These are phyloP conservation scores for Pleurotus salmoneostramineus DNA, from an alignment of 768 basidiomycete species.

Conservation along the genomic window DNA sequence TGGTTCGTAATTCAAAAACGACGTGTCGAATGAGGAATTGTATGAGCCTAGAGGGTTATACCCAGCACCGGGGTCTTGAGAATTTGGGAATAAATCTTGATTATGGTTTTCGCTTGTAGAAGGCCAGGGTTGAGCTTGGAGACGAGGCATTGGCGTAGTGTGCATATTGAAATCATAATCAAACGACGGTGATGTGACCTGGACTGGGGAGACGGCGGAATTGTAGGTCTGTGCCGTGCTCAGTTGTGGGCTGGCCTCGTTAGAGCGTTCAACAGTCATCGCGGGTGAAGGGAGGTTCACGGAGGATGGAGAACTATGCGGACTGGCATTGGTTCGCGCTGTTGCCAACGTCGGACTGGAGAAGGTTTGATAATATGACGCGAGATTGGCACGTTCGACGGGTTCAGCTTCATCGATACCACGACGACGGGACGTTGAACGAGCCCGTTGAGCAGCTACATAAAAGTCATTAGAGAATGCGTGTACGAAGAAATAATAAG, in stretches of 20 bases:
- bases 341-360: conserved; percentile 46
- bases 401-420: conserved; percentile 64
- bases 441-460: conserved; percentile 58
- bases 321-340: conserved; percentile 40
- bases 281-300: conserved; percentile 69
- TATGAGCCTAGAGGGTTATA: conserved; percentile 44
- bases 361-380: conserved; percentile 51
- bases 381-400: conserved; percentile 35
- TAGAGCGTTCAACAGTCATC: conserved; percentile 46
- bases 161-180: conserved; percentile 52
- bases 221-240: conserved; percentile 40
- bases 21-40: conserved; percentile 34
- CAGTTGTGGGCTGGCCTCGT: conserved; percentile 55
- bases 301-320: conserved; percentile 76
- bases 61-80: conserved; percentile 35
- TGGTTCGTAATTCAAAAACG: conserved; percentile 33
- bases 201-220: conserved; percentile 46
- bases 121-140: conserved; percentile 22
- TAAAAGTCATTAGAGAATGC: conserved; percentile 10
- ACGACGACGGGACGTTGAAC: conserved; percentile 73
- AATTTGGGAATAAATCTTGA: conserved; percentile 40
- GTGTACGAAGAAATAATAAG: neutral
- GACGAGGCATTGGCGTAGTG: conserved; percentile 11
- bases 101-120: conserved; percentile 26
- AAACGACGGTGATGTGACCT: conserved; percentile 50